phyloP scores from a whole-genome alignment of 2,329 filamentous ascomycete genomes.

The Aspergillus floridensis region DNA sequence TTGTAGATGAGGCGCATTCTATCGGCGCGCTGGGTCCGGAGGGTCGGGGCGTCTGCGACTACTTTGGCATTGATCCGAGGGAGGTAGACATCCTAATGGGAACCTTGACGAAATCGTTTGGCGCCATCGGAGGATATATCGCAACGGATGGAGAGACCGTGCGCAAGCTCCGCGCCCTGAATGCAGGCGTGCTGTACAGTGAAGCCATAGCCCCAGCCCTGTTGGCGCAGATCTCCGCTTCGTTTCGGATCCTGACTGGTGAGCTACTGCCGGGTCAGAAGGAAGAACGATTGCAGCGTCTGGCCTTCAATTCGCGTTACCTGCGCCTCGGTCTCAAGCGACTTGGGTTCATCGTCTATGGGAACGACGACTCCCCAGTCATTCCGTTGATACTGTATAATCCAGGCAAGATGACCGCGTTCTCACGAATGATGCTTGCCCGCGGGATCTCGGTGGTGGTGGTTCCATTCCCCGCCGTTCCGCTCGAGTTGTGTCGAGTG shows the following conservation, averaged over 20 bases:
- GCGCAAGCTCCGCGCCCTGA: constrained; percentile 82
- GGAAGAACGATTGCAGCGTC: constrained; percentile 88
- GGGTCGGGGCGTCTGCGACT: constrained; percentile 93
- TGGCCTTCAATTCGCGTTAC: constrained; percentile 97
- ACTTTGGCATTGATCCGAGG: constrained; percentile 83
- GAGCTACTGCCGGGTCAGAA: constrained; percentile 90
- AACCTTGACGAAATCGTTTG: constrained; percentile 96
- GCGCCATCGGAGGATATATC: constrained; percentile 94
- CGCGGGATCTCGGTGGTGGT: constrained; percentile 97
- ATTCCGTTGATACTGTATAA: constrained; percentile 94
- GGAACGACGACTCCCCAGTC: constrained; percentile 96
- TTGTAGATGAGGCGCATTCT: constrained; percentile 94
- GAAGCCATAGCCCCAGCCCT: constrained; percentile 86
- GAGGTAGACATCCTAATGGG: constrained; percentile 97
- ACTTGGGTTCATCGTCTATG: constrained; percentile 93
- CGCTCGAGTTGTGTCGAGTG: constrained; percentile 88
- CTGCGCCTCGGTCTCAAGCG: constrained; percentile 96
- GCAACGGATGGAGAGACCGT: constrained; percentile 86
- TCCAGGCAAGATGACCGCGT: constrained; percentile 96
- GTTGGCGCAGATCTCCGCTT: constrained; percentile 83
- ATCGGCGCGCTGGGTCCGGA: constrained; percentile 85
- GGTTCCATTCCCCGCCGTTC: constrained; percentile 94
- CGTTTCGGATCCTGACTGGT: constrained; percentile 83
- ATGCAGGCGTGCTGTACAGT: constrained; percentile 81
- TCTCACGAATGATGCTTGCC: constrained; percentile 97